Conservation (phyloP, 129 eudicot genomes). For the Helichrysum umbraculigerum region DNA sequence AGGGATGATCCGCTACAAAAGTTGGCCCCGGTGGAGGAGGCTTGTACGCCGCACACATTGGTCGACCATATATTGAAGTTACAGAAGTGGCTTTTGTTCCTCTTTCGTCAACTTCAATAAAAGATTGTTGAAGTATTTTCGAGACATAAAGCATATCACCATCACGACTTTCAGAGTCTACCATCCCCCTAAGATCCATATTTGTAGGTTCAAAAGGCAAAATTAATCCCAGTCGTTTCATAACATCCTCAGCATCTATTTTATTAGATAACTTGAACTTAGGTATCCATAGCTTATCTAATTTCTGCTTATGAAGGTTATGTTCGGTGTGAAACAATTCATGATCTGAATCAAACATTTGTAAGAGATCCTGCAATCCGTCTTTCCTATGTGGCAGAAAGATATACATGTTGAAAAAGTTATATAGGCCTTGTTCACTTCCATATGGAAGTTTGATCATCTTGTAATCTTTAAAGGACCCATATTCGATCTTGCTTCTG, state of each 20-base stretch:
- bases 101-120: not conserved
- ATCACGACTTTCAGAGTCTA: not conserved
- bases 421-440: not conserved
- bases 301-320: not conserved
- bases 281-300: not conserved
- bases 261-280: not conserved
- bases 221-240: not conserved
- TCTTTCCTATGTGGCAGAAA: slow-evolving; percentile 1
- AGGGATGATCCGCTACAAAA: too few relatives aligned
- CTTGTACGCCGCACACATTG: too few relatives aligned
- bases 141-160: not conserved
- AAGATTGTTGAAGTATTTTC: not conserved
- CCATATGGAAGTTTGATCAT: slow-evolving; percentile 1
- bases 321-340: not conserved
- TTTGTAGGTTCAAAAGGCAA: not conserved
- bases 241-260: not conserved
- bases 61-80: too few relatives aligned
- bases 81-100: not conserved
- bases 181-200: not conserved
- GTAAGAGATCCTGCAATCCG: not conserved
- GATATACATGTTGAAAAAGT: not conserved
- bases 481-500: not conserved
- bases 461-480: not conserved
- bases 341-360: not conserved
- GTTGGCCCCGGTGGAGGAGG: too few relatives aligned